These are phyloP conservation scores for Cyclospora cayetanensis DNA, from an alignment of 169 alveolate genomes.

Conservation along the genomic window DNA sequence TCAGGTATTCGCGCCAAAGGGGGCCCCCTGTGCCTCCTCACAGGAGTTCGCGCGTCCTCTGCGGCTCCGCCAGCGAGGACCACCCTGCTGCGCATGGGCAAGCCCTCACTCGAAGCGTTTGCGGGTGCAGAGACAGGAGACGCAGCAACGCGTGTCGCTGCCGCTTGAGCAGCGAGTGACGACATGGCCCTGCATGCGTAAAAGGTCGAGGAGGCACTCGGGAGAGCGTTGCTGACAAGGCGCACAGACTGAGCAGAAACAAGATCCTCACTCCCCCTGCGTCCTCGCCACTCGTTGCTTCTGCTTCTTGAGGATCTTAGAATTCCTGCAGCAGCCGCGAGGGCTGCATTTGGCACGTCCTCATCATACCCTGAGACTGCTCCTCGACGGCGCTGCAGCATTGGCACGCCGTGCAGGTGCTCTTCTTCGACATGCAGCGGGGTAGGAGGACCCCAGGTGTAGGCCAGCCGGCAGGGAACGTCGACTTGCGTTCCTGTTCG, in stretches of 20 bases:
- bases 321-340: not conserved
- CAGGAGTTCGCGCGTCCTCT: too few species aligned
- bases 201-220: not conserved
- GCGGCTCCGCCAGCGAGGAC: too few species aligned
- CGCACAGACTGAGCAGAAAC: not conserved
- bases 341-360: not conserved
- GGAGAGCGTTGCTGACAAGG: not conserved
- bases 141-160: not conserved
- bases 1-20: not conserved
- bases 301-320: too few species aligned
- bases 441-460: too few species aligned
- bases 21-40: not conserved
- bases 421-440: too few species aligned
- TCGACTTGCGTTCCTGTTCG: too few species aligned
- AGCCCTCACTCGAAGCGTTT: not conserved
- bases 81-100: not conserved
- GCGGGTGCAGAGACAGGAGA: not conserved
- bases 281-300: not conserved
- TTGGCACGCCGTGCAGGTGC: not conserved
- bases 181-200: too few species aligned
- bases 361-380: not conserved
- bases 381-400: conserved; percentile 35
- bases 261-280: not conserved
- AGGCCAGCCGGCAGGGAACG: too few species aligned
- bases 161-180: not conserved